phyloP scores from a whole-genome alignment of 129 eudicot species.

The Chrysanthemum makinoi region DNA sequence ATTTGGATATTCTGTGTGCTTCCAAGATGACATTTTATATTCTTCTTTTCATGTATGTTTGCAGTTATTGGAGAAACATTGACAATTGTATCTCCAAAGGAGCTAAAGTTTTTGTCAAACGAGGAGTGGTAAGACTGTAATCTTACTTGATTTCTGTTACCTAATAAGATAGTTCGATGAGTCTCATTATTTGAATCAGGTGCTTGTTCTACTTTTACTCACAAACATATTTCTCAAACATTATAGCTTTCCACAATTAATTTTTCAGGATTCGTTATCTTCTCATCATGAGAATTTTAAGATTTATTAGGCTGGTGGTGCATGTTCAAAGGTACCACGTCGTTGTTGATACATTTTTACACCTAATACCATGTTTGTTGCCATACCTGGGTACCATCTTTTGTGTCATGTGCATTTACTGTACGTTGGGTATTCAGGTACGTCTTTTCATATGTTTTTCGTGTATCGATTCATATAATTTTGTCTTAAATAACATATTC shows the following conservation, averaged over 20 bases:
- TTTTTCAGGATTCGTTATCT: constrained; percentile 92
- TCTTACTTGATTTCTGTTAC: neutral
- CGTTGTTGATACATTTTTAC: constrained; percentile 83
- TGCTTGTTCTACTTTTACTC: neutral
- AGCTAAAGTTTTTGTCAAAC: constrained; percentile 63
- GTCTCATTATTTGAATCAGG: too few relatives aligned
- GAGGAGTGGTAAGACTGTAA: constrained; percentile 78
- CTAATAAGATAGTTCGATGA: too few relatives aligned
- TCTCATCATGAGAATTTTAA: constrained; percentile 83
- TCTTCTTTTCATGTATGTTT: constrained; percentile 19
- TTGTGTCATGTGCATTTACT: constrained; percentile 83
- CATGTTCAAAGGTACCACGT: constrained; percentile 76
- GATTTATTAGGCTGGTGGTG: constrained; percentile 91
- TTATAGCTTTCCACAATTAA: constrained; percentile 15
- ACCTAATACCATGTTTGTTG: constrained; percentile 53
- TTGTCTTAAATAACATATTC: too few relatives aligned
- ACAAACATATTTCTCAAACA: neutral
- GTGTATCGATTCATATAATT: too few relatives aligned
- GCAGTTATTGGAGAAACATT: constrained; percentile 94
- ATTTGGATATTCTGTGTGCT: neutral
- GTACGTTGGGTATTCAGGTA: constrained; percentile 95
- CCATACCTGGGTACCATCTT: constrained; percentile 91
- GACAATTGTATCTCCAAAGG: constrained; percentile 67
- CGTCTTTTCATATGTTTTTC: neutral
- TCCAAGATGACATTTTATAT: constrained; percentile 10